Evolutionary conservation across 306 rosid genomes (phyloP), one percentile per base, ranked within the genome.

Genomic region (Macrotyloma uniflorum): DNA sequence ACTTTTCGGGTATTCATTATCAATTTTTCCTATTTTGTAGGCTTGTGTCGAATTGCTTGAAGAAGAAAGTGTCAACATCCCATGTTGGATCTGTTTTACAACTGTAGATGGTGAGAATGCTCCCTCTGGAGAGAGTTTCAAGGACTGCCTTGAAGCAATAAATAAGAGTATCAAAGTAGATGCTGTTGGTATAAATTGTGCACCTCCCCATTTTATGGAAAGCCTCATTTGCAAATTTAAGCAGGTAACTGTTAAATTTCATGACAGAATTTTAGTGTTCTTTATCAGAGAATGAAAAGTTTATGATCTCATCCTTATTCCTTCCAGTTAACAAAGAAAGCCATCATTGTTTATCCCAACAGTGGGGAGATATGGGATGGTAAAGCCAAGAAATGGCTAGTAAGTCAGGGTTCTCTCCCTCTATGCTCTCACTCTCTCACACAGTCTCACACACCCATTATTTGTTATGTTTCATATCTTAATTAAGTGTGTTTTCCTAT

Each of bases 331-430:
- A 91, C 97, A 18, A 86, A 87, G 19, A 94, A 90, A 84, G 89
- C 86, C 2, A 89, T 94, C 47, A 54, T 90, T 66, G 96, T 94
- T 10, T 94, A 91, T 81, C 97, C 98, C 10, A 94, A 91, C 67
- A 94, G 93, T 46, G 98, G 98, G 14, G 97, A 94, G 62, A 75
- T 86, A 30, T 94, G 98, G 98, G 98, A 91, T 84, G 96, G 94
- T 54, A 90, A 53, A 76, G 91, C 90, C 61, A 94, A 94, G 84
- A 83, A 83, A 83, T 94, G 98, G 98, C 85, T 90, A 77, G 98
- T 91, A 70, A 90, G 96, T 87, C 33, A n/a, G 0, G 10, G 2
- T 42, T 58, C 11, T 51, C 74, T 65, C 24, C 1, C 32, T 30
- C 12, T 23, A 47, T 32, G 3, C 22, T 50, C 35, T 2, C 28